Conservation (phyloP, 306 rosid genomes). For the Lathyrus sativus region DNA sequence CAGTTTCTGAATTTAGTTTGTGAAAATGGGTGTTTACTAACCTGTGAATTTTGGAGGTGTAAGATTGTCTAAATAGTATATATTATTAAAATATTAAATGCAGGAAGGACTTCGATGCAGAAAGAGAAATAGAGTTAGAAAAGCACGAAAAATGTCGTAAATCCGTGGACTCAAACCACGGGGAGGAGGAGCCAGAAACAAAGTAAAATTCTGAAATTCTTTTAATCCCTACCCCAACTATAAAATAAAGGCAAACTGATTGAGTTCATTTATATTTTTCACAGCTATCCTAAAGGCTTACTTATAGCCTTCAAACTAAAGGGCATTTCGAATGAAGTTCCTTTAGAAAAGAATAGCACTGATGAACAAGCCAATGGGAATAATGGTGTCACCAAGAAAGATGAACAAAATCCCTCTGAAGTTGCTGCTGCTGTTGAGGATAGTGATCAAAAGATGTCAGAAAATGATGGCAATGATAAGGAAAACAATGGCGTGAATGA, state of each 20-base stretch:
- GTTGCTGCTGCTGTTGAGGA: conserved; percentile 19
- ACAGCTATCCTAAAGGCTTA: conserved; percentile 87
- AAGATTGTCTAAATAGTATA: too few relatives aligned
- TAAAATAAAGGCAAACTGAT: conserved; percentile 15
- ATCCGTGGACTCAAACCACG: conserved; percentile 33
- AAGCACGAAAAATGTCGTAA: conserved; percentile 49
- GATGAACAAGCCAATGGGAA: conserved; percentile 40
- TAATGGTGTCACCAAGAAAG: conserved; percentile 34
- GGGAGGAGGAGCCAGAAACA: conserved; percentile 48
- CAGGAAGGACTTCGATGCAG: conserved; percentile 80
- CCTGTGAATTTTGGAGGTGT: too few relatives aligned
- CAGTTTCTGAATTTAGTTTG: neutral
- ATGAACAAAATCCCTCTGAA: conserved; percentile 41
- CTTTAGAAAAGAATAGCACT: conserved; percentile 45
- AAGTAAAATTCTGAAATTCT: conserved; percentile 46
- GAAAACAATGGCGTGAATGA: conserved; percentile 45
- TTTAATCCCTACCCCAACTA: conserved; percentile 5
- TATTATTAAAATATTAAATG: conserved; percentile 6
- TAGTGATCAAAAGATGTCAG: conserved; percentile 37
- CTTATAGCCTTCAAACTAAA: conserved; percentile 70
- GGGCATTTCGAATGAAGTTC: conserved; percentile 46
- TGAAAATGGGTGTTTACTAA: neutral
- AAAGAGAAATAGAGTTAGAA: conserved; percentile 62
- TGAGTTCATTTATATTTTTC: conserved; percentile 29
- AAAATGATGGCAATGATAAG: conserved; percentile 38